Evolutionary conservation across 306 rosid species (phyloP), one percentile per base, ranked within the genome.

Genomic region (Cucurbita maxima): DNA sequence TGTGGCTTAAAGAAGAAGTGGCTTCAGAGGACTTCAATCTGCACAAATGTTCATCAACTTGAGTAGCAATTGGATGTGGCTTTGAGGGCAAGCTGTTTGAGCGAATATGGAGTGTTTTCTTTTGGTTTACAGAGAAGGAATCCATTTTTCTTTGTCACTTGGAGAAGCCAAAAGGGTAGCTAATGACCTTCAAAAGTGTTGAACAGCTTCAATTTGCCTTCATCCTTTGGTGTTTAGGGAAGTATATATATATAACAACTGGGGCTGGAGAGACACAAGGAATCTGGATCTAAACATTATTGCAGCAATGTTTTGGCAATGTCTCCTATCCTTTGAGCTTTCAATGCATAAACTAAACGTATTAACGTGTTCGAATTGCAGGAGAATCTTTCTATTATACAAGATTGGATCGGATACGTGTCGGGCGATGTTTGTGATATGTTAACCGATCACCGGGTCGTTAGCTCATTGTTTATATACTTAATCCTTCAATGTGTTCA

Each of bases 241-340:
- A n/a, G n/a, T n/a, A n/a, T n/a, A n/a, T n/a, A n/a, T n/a, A n/a
- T 59, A 9, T 59, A 44, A 68, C 50, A 68, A 43, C 18, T 12
- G 40, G 19, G 40, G 44, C 37, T n/a, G 36, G 60, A 22, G 61
- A 71, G 75, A 71, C 75, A 22, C 10, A 3, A 71, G 47, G 75
- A 71, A 71, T 71, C 79, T 76, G 77, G 86, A 79, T 78, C 73
- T 71, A 58, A 45, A 56, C 77, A 44, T 73, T 19, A 10, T 75
- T 48, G 34, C 64, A 61, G 77, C 53, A 34, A 71, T 78, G 82
- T 71, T 58, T 58, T 38, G 74, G 82, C 76, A 50, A 48, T 79
- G 83, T 72, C 77, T 76, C 85, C 64, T 77, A 50, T 55, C 81
- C 76, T 76, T 16, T 76, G 43, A 55, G 55, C 19, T 38, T 51